Evolutionary conservation across 2,329 filamentous ascomycete species (phyloP), one percentile per base, ranked within the genome.

Genomic region (Penicillium sp.): DNA sequence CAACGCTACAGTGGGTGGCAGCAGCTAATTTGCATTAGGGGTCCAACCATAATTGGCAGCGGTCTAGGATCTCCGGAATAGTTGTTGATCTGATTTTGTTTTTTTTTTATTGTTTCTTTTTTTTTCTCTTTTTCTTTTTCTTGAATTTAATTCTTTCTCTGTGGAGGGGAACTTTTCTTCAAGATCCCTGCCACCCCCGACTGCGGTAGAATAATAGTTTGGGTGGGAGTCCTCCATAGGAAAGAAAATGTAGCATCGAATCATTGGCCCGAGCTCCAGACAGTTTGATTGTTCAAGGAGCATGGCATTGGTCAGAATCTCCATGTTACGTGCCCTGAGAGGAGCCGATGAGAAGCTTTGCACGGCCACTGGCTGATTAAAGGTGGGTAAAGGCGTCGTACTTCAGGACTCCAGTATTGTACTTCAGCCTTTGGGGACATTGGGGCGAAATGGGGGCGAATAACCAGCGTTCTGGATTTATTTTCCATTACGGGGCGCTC

Each of bases 321-420:
- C 67, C 66, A 73, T 70, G 73, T 74, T 73, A 70, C 71, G 68
- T 70, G 65, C 60, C 62, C 65, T 66, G 63, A 63, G 58, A 70
- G 58, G 63, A 67, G 64, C 68, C 68, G 61, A 67, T n/a, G 60
- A 57, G 26, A 59, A 56, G 55, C 54, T 60, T 68, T 68, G 68
- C 68, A 70, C 68, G 69, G 69, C 72, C 66, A 65, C 57, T 69
- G 65, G 70, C 59, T 64, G 63, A 64, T 65, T 59, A 56, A 59
- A 61, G 63, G 64, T 68, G 64, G 61, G 44, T 59, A 66, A 64
- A 33, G 60, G 33, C 59, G 65, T 47, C 44, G 24, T 28, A 13
- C 24, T 49, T 49, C 24, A 30, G 15, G 13, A 49, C 45, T 28
- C 45, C 22, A 47, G 22, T 17, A 47, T 30, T 22, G 47, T 51